Conservation (phyloP, 176 grass and related monocot genomes). For the Eleusine indica region DNA sequence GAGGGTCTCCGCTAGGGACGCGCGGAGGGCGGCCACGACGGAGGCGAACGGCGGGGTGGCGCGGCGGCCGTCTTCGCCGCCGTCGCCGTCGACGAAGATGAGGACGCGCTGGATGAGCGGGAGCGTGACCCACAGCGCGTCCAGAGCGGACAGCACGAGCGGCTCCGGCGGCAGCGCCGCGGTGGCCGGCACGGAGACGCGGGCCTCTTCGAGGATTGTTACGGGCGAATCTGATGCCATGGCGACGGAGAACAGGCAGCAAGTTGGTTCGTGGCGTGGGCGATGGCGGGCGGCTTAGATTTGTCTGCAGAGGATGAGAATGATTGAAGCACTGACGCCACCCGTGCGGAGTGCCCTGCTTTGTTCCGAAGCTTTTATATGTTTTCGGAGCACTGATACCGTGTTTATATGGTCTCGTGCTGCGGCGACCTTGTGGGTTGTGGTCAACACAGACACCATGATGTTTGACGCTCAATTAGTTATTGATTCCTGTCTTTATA, state of each 20-base stretch:
- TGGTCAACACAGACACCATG: too few relatives aligned
- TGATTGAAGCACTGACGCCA: too few relatives aligned
- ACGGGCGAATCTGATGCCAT: neutral
- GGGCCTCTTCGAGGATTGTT: constrained; percentile 14
- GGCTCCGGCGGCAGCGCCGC: neutral
- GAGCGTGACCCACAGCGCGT: constrained; percentile 40
- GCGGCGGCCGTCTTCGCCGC: neutral
- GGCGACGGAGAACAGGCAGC: neutral
- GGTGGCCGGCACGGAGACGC: constrained; percentile 3
- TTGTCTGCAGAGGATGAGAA: too few relatives aligned
- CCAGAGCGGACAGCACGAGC: constrained; percentile 31
- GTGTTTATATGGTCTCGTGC: too few relatives aligned
- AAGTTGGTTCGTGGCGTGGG: too few relatives aligned
- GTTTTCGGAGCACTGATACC: too few relatives aligned
- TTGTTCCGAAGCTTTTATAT: too few relatives aligned
- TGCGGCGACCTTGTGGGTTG: too few relatives aligned
- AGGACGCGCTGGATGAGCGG: constrained; percentile 43
- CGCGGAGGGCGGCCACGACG: constrained; percentile 27
- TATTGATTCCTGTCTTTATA: too few relatives aligned
- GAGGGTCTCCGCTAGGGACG: constrained; percentile 16
- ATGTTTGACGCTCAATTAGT: too few relatives aligned
- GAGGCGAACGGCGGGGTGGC: constrained; percentile 23
- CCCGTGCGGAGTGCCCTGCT: too few relatives aligned
- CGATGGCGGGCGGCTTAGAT: too few relatives aligned
- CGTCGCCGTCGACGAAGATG: constrained; percentile 28